phyloP scores from a whole-genome alignment of 257 asterid species.

The Lycium barbarum region DNA sequence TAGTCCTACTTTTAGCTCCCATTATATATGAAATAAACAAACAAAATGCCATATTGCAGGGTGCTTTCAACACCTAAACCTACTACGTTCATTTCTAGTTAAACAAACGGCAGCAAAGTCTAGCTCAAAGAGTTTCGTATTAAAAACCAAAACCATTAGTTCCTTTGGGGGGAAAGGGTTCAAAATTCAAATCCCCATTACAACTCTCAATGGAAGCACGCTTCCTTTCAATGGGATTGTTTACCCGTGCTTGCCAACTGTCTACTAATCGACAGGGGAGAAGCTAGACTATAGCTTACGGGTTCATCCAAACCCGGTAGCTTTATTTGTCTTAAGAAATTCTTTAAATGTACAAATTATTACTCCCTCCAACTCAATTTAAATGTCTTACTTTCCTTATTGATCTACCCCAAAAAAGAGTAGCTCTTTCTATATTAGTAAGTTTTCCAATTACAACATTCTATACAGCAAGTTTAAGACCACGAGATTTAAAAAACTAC shows the following conservation, averaged over 20 bases:
- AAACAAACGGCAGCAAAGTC: slow-evolving; percentile 7
- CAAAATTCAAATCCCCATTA: background rate
- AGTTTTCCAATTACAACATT: too few species aligned
- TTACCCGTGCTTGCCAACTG: background rate
- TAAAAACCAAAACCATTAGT: background rate
- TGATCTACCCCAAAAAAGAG: too few species aligned
- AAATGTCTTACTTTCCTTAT: too few species aligned
- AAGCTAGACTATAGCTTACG: too few species aligned
- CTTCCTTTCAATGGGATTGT: background rate
- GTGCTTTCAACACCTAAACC: background rate
- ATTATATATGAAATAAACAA: background rate
- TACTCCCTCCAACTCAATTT: too few species aligned
- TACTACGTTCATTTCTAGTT: background rate
- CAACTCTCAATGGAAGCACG: background rate
- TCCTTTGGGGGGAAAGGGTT: background rate
- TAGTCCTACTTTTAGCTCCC: background rate
- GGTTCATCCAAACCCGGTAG: too few species aligned
- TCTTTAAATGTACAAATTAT: too few species aligned
- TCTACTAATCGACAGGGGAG: too few species aligned
- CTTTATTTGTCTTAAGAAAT: too few species aligned
- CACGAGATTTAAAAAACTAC: too few species aligned
- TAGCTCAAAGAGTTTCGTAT: background rate
- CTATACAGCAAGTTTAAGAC: too few species aligned
- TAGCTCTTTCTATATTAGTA: too few species aligned
- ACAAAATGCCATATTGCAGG: background rate